Percentiles rank a stretch among this genome's conserved stretches.
Conservation (phyloP, 2,329 filamentous ascomycete genomes). For the Xylariaceae sp. region DNA sequence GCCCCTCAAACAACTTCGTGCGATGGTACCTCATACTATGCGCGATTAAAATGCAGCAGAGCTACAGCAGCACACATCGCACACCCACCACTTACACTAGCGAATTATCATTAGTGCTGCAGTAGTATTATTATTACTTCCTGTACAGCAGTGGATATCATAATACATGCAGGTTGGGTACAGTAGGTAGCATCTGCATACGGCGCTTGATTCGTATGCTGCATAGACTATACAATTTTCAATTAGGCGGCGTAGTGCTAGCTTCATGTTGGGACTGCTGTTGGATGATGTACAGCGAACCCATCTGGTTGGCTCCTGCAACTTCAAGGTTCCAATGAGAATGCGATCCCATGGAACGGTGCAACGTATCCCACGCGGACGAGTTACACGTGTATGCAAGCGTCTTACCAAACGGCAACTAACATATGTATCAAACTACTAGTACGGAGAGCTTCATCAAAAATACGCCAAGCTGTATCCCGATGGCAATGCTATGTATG, state of each 20-base stretch:
- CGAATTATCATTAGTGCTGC: conserved; percentile 9
- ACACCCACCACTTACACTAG: conserved; percentile 6
- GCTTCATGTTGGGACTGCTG: not conserved
- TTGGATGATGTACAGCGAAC: conserved; percentile 22
- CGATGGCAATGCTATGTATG: too few species aligned
- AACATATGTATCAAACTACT: not conserved
- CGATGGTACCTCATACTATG: too few species aligned
- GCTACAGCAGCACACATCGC: not conserved
- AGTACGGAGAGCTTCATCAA: not conserved
- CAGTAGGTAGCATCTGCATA: not conserved
- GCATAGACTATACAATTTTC: too few species aligned
- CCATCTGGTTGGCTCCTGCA: conserved; percentile 2
- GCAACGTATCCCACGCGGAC: conserved; percentile 20
- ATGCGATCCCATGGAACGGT: not conserved
- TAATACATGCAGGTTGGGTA: conserved; percentile 7
- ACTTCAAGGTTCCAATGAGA: not conserved
- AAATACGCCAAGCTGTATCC: not conserved
- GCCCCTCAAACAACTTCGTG: too few species aligned
- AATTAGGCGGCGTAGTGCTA: not conserved
- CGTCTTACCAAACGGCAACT: not conserved
- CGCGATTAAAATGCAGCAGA: conserved; percentile 29
- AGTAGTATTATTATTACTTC: conserved; percentile 3
- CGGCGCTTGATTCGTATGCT: not conserved
- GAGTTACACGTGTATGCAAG: conserved; percentile 16
- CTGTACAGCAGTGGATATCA: conserved; percentile 12